These are phyloP conservation scores for Helotiales sp. DNA, from an alignment of 2,329 filamentous ascomycete species.

Conservation along the genomic window DNA sequence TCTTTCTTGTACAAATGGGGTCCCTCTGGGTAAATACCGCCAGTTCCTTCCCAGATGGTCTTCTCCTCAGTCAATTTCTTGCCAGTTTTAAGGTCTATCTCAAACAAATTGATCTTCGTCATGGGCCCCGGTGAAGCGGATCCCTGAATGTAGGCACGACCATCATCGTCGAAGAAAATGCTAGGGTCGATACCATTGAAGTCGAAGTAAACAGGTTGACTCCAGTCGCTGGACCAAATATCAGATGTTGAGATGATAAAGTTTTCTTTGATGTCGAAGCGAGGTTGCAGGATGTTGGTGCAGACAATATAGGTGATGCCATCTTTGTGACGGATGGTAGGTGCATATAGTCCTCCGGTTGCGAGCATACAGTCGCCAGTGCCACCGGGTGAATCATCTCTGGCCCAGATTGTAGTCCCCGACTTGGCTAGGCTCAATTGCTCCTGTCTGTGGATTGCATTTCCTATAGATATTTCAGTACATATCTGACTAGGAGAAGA, in stretches of 20 bases:
- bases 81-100: constrained; percentile 33
- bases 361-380: constrained; percentile 33
- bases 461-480: constrained; percentile 30
- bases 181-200: constrained; percentile 53
- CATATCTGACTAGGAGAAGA: neutral
- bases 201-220: constrained; percentile 45
- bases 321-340: constrained; percentile 42
- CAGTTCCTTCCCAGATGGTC: constrained; percentile 44
- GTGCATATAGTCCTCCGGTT: constrained; percentile 47
- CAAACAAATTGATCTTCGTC: constrained; percentile 29
- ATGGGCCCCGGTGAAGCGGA: constrained; percentile 26
- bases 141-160: constrained; percentile 44
- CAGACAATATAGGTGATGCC: constrained; percentile 44
- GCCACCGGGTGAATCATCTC: constrained; percentile 8
- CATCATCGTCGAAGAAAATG: constrained; percentile 52
- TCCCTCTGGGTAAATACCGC: constrained; percentile 43
- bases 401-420: constrained; percentile 16
- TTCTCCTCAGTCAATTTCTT: constrained; percentile 30
- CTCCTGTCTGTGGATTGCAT: constrained; percentile 48
- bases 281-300: constrained; percentile 31
- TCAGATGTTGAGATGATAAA: constrained; percentile 37
- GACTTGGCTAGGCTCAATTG: constrained; percentile 47
- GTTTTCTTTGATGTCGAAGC: constrained; percentile 19
- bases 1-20: constrained; percentile 54
- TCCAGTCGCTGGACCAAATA: constrained; percentile 37